Evolutionary conservation across 306 rosid genomes (phyloP).

Genomic region (Acacia melanoxylon): DNA sequence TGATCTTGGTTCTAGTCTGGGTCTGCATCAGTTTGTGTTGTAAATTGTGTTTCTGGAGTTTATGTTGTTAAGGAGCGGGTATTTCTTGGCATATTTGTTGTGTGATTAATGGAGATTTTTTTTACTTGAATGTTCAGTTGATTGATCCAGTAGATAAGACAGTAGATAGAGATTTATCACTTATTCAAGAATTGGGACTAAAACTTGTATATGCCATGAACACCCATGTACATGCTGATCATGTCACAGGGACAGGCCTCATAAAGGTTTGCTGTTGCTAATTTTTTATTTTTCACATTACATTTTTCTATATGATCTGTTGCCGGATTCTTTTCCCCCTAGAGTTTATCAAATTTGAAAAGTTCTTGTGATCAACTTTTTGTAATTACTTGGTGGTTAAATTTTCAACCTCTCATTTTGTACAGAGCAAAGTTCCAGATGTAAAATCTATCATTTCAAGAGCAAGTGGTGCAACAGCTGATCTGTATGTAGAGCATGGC

Average conservation of each 20-base stretch:
- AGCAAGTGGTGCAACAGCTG: constrained; percentile 83
- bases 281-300: not conserved
- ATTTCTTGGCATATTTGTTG: not conserved
- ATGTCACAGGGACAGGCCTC: constrained; percentile 91
- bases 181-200: constrained; percentile 70
- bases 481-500: constrained; percentile 58
- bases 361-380: not conserved
- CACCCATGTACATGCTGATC: constrained; percentile 99
- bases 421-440: constrained; percentile 67
- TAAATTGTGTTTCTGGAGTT: not conserved
- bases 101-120: not conserved
- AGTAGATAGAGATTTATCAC: constrained; percentile 83
- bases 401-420: constrained; percentile 23
- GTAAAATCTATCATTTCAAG: constrained; percentile 83
- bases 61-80: not conserved
- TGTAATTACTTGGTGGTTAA: constrained; percentile 4
- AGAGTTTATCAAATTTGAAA: not conserved
- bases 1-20: not conserved
- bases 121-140: constrained; percentile 50
- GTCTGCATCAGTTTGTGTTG: not conserved
- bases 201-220: constrained; percentile 80
- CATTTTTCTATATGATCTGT: not conserved
- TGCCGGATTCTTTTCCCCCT: not conserved
- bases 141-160: constrained; percentile 95
- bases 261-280: constrained; percentile 59